A percentile compares a stretch with the other conserved stretches of the same genome.
phyloP scores from a whole-genome alignment of 495 filamentous ascomycete genomes.

The Trichoderma asperelloides region DNA sequence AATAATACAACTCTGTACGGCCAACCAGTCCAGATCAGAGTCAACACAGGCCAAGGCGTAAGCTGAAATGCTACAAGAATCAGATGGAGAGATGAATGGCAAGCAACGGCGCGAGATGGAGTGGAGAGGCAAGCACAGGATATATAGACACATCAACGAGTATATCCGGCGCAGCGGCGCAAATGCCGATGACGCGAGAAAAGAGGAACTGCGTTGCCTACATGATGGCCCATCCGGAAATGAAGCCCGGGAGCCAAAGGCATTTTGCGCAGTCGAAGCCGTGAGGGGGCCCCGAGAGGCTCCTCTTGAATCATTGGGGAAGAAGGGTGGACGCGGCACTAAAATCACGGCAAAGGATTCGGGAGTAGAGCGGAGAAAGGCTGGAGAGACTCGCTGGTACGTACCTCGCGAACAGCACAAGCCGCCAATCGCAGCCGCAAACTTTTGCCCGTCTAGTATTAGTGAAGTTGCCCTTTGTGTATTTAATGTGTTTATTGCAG shows the following conservation, averaged over 20 bases:
- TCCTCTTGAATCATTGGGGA: background rate
- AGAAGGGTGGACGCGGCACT: background rate
- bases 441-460: background rate
- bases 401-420: background rate
- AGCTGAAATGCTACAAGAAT: too few relatives aligned
- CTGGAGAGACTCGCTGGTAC: background rate
- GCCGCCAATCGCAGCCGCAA: background rate
- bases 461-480: background rate
- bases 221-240: background rate
- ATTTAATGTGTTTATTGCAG: background rate
- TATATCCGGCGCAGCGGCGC: background rate
- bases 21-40: too few relatives aligned
- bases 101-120: background rate
- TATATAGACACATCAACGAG: background rate
- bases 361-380: conserved; percentile 8
- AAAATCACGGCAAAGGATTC: background rate
- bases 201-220: background rate
- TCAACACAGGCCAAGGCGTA: too few relatives aligned
- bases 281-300: background rate
- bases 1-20: too few relatives aligned
- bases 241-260: background rate
- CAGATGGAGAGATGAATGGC: too few relatives aligned
- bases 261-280: background rate
- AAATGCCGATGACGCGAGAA: background rate
- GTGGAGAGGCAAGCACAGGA: background rate